Conservation (phyloP, 495 filamentous ascomycete species). For the Letharia lupina region DNA sequence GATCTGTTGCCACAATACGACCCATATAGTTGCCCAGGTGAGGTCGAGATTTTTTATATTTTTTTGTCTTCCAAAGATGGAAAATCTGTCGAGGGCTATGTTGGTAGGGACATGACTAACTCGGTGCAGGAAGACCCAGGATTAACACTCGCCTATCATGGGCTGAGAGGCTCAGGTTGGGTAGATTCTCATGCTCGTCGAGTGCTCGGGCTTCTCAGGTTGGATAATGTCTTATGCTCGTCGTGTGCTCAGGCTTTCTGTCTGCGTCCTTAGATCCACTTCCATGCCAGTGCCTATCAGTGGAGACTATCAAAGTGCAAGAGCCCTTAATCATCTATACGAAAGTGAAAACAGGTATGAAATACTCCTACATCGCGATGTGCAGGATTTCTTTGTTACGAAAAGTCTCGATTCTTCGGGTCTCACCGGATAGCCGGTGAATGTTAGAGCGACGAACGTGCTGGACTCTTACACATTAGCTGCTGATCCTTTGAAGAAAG, state of each 20-base stretch:
- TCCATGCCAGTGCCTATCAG: not conserved
- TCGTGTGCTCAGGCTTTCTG: not conserved
- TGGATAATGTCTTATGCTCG: not conserved
- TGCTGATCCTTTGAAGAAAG: too few species aligned
- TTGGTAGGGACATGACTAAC: too few species aligned
- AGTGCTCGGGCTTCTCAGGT: too few species aligned
- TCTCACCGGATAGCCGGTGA: not conserved
- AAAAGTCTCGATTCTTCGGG: not conserved
- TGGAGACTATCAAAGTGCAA: constrained; percentile 1
- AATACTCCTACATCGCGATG: not conserved
- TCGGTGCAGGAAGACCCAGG: too few species aligned
- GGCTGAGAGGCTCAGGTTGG: not conserved
- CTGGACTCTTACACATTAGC: too few species aligned
- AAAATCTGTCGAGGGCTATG: too few species aligned
- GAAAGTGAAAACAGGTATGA: not conserved
- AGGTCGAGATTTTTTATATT: too few species aligned
- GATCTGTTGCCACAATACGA: too few species aligned
- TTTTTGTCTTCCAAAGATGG: too few species aligned
- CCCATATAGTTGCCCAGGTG: too few species aligned
- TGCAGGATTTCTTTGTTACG: not conserved
- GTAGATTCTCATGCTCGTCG: too few species aligned
- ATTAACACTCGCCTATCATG: too few species aligned
- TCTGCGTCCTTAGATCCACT: constrained; percentile 1
- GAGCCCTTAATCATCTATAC: not conserved
- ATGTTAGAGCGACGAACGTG: not conserved